phyloP scores from a whole-genome alignment of 2,329 filamentous ascomycete genomes.

The Penicillium sp. region DNA sequence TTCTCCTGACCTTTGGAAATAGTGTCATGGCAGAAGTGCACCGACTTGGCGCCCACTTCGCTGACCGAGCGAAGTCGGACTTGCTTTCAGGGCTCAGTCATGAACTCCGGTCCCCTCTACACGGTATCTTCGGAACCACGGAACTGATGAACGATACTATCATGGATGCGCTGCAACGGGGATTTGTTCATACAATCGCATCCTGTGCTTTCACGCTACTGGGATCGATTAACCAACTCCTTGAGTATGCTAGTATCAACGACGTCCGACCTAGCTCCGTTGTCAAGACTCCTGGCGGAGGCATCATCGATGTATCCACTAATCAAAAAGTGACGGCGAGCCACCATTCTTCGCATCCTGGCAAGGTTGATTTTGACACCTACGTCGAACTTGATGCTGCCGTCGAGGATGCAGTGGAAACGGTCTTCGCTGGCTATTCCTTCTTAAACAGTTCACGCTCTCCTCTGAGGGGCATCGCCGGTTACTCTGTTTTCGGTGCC shows the following conservation, averaged over 20 bases:
- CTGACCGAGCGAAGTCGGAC: slow-evolving; percentile 30
- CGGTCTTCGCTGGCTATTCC: slow-evolving; percentile 16
- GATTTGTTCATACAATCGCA: slow-evolving; percentile 31
- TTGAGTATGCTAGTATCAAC: slow-evolving; percentile 28
- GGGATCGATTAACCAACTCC: slow-evolving; percentile 38
- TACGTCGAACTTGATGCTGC: slow-evolving; percentile 12
- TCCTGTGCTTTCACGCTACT: slow-evolving; percentile 41
- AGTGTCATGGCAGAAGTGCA: slow-evolving; percentile 29
- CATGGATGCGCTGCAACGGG: slow-evolving; percentile 22
- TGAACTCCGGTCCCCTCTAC: slow-evolving; percentile 33
- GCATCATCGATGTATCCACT: background rate
- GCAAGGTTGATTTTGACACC: slow-evolving; percentile 1
- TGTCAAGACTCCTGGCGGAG: background rate
- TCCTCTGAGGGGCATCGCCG: background rate
- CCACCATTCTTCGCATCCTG: background rate
- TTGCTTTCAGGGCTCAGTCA: slow-evolving; percentile 32
- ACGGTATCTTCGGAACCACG: slow-evolving; percentile 28
- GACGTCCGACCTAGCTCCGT: slow-evolving; percentile 6
- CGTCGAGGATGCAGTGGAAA: slow-evolving; percentile 15
- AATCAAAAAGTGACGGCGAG: background rate
- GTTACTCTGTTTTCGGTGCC: background rate
- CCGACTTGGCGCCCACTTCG: slow-evolving; percentile 21
- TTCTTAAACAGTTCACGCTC: slow-evolving; percentile 5
- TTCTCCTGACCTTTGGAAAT: slow-evolving; percentile 25
- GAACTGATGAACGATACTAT: slow-evolving; percentile 26